Base-by-base conservation (phyloP, 805 yeast genomes). In the Yarrowia bubula region DNA sequence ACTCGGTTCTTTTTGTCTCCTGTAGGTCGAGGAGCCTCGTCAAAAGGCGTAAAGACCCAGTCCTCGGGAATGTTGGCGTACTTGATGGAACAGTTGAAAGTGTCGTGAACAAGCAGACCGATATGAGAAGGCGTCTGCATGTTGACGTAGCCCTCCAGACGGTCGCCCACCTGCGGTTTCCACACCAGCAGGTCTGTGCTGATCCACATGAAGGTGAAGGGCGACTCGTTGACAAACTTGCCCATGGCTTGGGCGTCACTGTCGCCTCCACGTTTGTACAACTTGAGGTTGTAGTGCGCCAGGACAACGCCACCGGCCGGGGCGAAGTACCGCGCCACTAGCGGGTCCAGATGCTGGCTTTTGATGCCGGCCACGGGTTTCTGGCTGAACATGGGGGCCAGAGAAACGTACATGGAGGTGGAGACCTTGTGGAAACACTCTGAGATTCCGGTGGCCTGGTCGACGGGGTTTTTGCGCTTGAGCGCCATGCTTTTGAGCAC, bases 81-180 rank as follows among this genome's bases (percentile, higher is more conserved):
- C 76, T 89, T 90, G 68, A 95, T 90, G 51, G 93, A 86, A 22
- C 98, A 98, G 77, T 95, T 95, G 79, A 95, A 95, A 0, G 96
- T 90, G 77, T 95, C 98, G 74, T 90, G 92, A 58, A 95, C 81
- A 69, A 95, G 81, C 67, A 95, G 80, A 67, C 98, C 98, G 71
- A 95, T 88, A 74, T 95, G 99, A 8, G 97, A 88, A 15, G 96
- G 96, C 2, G 97, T 87, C 78, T 93, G 98, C 84, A 93, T 86
- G 78, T 90, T 91, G 64, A 88, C 83, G 80, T 86, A 83, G 11
- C 99, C 99, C 75, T 92, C 96, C 17, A 95, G 77, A 1, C 81
- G 77, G 73, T 95, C 98, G 4, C 96, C 97, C n/a, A 85, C 79
- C 70, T 84, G 84, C 4, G 99, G 99, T 71, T 83, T 85, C 98